Evolutionary conservation across 495 filamentous ascomycete genomes (phyloP).

Genomic region (Penicillium atrosanguineum): DNA sequence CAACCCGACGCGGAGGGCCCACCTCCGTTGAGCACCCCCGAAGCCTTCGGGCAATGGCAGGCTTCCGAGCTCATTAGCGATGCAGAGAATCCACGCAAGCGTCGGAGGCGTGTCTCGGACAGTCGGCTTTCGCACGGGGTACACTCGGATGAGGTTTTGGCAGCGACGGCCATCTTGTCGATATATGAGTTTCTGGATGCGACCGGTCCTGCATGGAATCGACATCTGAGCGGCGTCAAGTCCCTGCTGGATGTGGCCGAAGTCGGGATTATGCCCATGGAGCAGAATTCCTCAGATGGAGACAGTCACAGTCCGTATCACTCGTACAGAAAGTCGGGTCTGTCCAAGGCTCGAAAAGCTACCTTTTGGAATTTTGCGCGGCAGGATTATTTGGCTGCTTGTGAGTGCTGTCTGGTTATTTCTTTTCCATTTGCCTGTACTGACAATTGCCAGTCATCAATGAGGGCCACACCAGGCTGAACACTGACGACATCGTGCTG

Average conservation of each 20-base stretch:
- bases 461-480: constrained; percentile 56
- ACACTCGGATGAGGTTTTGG: constrained; percentile 59
- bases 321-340: constrained; percentile 30
- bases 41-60: constrained; percentile 39
- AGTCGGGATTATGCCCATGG: constrained; percentile 60
- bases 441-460: constrained; percentile 52
- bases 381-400: constrained; percentile 63
- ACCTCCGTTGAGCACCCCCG: constrained; percentile 35
- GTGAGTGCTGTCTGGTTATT: constrained; percentile 35
- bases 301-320: constrained; percentile 26
- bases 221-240: constrained; percentile 64
- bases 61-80: constrained; percentile 33
- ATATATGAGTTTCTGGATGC: constrained; percentile 65
- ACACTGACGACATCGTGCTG: constrained; percentile 57
- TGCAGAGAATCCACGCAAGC: constrained; percentile 35
- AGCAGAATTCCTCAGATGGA: constrained; percentile 41
- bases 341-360: constrained; percentile 55
- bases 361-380: constrained; percentile 67
- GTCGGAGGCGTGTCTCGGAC: constrained; percentile 38
- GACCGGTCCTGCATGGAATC: constrained; percentile 57
- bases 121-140: constrained; percentile 40
- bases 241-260: constrained; percentile 61
- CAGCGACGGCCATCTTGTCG: constrained; percentile 61
- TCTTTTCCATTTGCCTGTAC: neutral
- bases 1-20: constrained; percentile 42